Base-by-base conservation (phyloP, 495 filamentous ascomycete species). In the Hypoxylon fuscum region DNA sequence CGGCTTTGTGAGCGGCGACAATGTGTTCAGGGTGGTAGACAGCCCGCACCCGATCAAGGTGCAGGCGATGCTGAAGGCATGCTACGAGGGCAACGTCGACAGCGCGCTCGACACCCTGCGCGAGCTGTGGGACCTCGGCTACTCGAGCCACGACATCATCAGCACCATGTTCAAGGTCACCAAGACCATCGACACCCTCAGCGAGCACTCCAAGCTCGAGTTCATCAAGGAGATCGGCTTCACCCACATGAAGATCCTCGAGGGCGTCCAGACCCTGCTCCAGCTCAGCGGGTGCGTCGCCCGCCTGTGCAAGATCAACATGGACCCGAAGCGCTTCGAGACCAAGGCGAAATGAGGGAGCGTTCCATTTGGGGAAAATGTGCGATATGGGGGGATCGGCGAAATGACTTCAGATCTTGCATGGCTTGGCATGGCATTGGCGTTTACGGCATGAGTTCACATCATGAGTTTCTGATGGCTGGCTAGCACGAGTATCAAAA, bases 151-250 rank as follows among this genome's bases (percentile, higher is more conserved):
- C 73, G 95, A 99, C 70, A 97, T 99, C 62, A 94, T 99, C 68
- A 93, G 89, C 72, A 98, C 94, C 20, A 99, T 99, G 95, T 99
- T 99, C 77, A 87, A 88, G 68, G 95, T 99, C 52, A 97, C 96
- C 17, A 99, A 99, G 79, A 95, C 92, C 3, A 90, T 96, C 38
- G 87, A 90, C 1, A 88, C 87, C 1, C 78, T 99, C 38, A 93
- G 91, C 46, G 95, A 99, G 77, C 92, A 98, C 74, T 83, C 91
- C 17, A 95, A 97, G 76, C 77, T 99, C 50, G 92, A 96, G 70
- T 98, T 99, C 62, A 96, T 98, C 68, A 91, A 90, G 74, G 96
- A 97, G 76, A 98, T 99, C 73, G 95, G 95, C 12, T 99, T 99
- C 74, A 96, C 96, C 12, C 95, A 99, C 70, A 99, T 99, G 95